Conservation (phyloP, 2,329 filamentous ascomycete genomes). For the Raffaelea ambrosiae region DNA sequence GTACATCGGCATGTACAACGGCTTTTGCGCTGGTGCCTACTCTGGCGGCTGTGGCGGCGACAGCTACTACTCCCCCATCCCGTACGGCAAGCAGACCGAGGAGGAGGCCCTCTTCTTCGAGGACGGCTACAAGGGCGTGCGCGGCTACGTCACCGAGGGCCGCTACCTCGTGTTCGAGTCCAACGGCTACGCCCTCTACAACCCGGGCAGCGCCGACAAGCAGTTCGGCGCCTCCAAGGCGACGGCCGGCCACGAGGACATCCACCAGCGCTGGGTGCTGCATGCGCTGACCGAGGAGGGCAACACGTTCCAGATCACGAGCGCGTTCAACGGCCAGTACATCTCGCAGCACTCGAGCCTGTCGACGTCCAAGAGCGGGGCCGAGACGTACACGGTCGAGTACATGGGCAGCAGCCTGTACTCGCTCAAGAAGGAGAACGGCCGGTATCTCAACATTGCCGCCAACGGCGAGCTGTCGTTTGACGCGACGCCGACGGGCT, state of each 20-base stretch:
- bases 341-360: slow-evolving; percentile 15
- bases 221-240: slow-evolving; percentile 17
- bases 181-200: slow-evolving; percentile 32
- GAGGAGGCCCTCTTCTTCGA: slow-evolving; percentile 35
- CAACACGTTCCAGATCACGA: slow-evolving; percentile 18
- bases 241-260: slow-evolving; percentile 26
- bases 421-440: slow-evolving; percentile 17
- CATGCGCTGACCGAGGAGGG: slow-evolving; percentile 26
- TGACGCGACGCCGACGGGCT: slow-evolving; percentile 9
- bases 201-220: slow-evolving; percentile 12
- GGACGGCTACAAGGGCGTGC: slow-evolving; percentile 42
- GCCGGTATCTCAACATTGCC: slow-evolving; percentile 15
- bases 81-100: slow-evolving; percentile 32
- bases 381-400: slow-evolving; percentile 16
- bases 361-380: slow-evolving; percentile 12
- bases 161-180: slow-evolving; percentile 43
- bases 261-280: slow-evolving; percentile 40
- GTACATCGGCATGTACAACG: slow-evolving; percentile 35
- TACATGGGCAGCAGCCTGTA: slow-evolving; percentile 17
- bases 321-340: slow-evolving; percentile 15
- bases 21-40: slow-evolving; percentile 23
- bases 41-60: slow-evolving; percentile 21
- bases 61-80: slow-evolving; percentile 24
- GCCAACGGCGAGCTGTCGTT: slow-evolving; percentile 12
- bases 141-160: slow-evolving; percentile 45